Percentiles rank a stretch among this genome's conserved stretches.
Evolutionary conservation across 768 basidiomycete genomes (phyloP).

Genomic region (Boletus subcaerulescens): DNA sequence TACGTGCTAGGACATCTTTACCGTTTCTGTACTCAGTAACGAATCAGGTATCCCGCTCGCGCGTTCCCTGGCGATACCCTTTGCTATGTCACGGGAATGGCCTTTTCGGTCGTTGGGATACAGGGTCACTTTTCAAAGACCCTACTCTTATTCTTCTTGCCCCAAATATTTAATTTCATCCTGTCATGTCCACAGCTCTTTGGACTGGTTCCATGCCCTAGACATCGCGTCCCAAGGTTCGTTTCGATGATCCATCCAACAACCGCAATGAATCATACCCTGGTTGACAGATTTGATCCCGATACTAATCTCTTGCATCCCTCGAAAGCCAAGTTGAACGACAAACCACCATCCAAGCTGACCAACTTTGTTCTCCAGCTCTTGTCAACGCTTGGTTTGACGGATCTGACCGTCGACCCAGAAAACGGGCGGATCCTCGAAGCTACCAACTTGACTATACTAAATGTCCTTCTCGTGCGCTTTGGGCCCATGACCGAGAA

Average conservation of each 20-base stretch:
- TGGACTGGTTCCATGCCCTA: conserved; percentile 87
- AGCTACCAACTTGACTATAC: conserved; percentile 86
- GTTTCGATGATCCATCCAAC: conserved; percentile 17
- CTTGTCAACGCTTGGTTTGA: conserved; percentile 62
- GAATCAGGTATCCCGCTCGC: conserved; percentile 85
- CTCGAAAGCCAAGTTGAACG: conserved; percentile 58
- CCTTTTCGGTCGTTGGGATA: conserved; percentile 96
- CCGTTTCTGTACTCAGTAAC: not conserved
- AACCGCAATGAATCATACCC: not conserved
- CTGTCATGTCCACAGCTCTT: conserved; percentile 94
- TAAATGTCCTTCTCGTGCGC: conserved; percentile 79
- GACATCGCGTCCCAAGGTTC: conserved; percentile 90
- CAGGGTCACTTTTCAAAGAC: conserved; percentile 98
- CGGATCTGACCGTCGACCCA: conserved; percentile 56
- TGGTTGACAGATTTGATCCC: conserved; percentile 59
- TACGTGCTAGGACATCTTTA: conserved; percentile 35
- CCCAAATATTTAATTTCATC: conserved; percentile 97
- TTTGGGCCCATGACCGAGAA: conserved; percentile 87
- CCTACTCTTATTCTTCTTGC: conserved; percentile 91
- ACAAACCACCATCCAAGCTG: conserved; percentile 52
- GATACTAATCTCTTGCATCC: conserved; percentile 77
- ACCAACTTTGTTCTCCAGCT: conserved; percentile 54
- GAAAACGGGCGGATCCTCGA: conserved; percentile 58
- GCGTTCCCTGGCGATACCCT: conserved; percentile 96
- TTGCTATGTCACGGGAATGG: conserved; percentile 98